A percentile compares a stretch with the other conserved stretches of the same genome.
These are phyloP conservation scores for Apium graveolens DNA, from an alignment of 129 eudicot genomes.

Conservation along the genomic window DNA sequence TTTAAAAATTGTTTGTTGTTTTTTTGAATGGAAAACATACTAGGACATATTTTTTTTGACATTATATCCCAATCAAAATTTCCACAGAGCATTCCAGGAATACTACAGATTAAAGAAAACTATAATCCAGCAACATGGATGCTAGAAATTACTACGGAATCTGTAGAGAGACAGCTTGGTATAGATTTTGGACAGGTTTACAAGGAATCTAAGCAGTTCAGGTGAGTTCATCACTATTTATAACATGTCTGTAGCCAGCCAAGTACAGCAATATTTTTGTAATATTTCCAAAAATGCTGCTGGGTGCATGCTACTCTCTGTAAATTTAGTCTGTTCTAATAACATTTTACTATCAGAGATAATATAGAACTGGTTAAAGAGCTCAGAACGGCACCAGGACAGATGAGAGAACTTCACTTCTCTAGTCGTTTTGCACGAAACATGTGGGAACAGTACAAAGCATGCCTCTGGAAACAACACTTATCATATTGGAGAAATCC, in stretches of 20 bases:
- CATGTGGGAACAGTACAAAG: conserved; percentile 13
- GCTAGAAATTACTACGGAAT: conserved; percentile 13
- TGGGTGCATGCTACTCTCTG: background rate
- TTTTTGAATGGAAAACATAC: background rate
- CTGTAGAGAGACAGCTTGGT: conserved; percentile 11
- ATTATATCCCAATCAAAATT: background rate
- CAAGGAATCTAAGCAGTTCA: conserved; percentile 22
- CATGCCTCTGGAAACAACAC: conserved; percentile 29
- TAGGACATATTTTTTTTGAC: background rate
- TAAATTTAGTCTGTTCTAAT: background rate
- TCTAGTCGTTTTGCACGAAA: conserved; percentile 15
- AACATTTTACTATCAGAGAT: background rate
- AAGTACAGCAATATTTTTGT: background rate
- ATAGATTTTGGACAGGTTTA: background rate
- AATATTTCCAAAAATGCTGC: background rate
- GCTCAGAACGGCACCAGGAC: conserved; percentile 6
- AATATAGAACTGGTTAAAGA: conserved; percentile 3
- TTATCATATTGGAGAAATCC: conserved; percentile 25
- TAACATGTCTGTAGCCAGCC: background rate
- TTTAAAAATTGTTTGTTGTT: background rate
- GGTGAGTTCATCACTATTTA: background rate
- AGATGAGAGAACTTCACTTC: conserved; percentile 16
- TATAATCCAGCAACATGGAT: conserved; percentile 28
- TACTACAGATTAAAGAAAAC: conserved; percentile 12
- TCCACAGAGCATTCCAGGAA: conserved; percentile 1